These are phyloP conservation scores for Rubus parviflorus DNA, from an alignment of 306 rosid species.

Conservation along the genomic window DNA sequence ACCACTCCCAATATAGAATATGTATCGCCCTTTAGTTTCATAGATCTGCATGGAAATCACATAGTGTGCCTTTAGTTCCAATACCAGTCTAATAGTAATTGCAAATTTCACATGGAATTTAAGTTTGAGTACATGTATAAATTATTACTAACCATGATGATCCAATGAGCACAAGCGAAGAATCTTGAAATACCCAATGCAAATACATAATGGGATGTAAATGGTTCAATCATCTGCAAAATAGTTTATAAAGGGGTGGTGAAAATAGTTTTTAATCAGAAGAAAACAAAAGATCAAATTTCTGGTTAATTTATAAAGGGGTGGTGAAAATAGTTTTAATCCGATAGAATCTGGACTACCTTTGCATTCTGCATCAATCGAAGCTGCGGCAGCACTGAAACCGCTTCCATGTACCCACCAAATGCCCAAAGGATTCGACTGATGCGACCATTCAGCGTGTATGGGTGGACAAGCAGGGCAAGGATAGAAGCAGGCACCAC, in stretches of 20 bases:
- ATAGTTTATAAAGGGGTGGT: not conserved
- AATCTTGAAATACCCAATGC: constrained; percentile 86
- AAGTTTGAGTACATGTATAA: not conserved
- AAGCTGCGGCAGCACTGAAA: constrained; percentile 81
- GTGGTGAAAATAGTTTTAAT: not conserved
- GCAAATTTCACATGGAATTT: not conserved
- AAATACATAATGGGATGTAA: constrained; percentile 79
- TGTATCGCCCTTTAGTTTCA: constrained; percentile 47
- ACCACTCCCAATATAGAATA: constrained; percentile 41
- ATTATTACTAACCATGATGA: constrained; percentile 48
- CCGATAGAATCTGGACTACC: constrained; percentile 32
- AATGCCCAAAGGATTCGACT: constrained; percentile 56
- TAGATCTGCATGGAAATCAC: constrained; percentile 45
- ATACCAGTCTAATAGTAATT: not conserved
- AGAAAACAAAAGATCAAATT: not conserved
- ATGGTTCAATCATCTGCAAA: constrained; percentile 72
- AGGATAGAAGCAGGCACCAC: constrained; percentile 50
- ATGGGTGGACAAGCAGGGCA: constrained; percentile 51
- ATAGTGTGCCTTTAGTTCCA: not conserved
- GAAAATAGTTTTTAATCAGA: not conserved
- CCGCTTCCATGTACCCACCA: constrained; percentile 56
- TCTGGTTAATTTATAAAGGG: not conserved
- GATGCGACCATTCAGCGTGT: not conserved
- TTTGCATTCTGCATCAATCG: constrained; percentile 73
- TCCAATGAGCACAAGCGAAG: constrained; percentile 67